Evolutionary conservation across 495 filamentous ascomycete genomes (phyloP).

Genomic region (Aspergillus incahuasiensis): DNA sequence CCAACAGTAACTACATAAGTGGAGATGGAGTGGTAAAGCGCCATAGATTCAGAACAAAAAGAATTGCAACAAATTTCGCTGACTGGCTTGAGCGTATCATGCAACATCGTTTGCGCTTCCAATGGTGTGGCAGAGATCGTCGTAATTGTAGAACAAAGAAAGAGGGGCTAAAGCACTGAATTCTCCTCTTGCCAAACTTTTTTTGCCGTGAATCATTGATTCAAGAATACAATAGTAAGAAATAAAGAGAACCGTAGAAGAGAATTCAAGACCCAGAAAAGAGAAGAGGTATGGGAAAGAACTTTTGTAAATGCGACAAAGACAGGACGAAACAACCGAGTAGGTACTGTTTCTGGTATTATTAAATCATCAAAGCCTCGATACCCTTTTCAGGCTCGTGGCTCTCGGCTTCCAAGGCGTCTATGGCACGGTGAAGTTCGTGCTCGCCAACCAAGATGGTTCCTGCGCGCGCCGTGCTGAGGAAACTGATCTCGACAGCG

Average conservation of each 20-base stretch:
- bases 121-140: neutral
- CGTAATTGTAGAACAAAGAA: neutral
- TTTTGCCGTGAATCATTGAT: neutral
- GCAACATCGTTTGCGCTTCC: neutral
- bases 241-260: neutral
- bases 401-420: conserved; percentile 55
- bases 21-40: neutral
- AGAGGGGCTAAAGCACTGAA: neutral
- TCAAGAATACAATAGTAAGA: neutral
- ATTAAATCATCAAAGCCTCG: conserved; percentile 15
- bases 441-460: conserved; percentile 79
- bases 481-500: conserved; percentile 81
- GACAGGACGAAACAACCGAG: neutral
- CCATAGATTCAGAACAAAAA: neutral
- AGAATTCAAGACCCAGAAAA: neutral
- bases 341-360: neutral
- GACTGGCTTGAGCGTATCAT: neutral
- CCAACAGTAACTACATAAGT: conserved; percentile 4
- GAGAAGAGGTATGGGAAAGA: neutral
- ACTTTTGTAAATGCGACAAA: conserved; percentile 2
- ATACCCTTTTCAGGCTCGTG: conserved; percentile 17
- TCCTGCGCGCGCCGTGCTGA: conserved; percentile 83
- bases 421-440: conserved; percentile 65
- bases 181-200: neutral
- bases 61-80: neutral